phyloP scores from a whole-genome alignment of 352 stramenopile species.

The Globisporangium nunn region DNA sequence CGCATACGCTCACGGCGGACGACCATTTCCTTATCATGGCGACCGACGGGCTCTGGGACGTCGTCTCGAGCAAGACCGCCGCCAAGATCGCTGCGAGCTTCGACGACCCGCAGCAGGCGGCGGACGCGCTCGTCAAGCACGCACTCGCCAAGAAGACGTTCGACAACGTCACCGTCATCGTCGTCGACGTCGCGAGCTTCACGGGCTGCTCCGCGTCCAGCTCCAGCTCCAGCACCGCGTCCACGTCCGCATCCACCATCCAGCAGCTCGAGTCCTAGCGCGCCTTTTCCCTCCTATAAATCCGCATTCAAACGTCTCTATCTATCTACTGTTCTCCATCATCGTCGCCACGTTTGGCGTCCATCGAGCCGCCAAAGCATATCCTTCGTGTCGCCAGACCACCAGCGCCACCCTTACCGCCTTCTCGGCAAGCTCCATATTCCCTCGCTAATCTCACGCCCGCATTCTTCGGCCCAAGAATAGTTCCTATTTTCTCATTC shows the following conservation, averaged over 20 bases:
- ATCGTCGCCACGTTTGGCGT: no score
- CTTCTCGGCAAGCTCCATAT: no score
- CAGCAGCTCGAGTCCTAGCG: slow-evolving; percentile 1
- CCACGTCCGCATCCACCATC: neutral
- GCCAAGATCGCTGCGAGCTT: slow-evolving; percentile 46
- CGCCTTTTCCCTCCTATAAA: no score
- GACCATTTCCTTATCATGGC: slow-evolving; percentile 79
- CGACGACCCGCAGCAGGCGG: slow-evolving; percentile 45
- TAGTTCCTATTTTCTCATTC: no score
- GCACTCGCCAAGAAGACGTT: slow-evolving; percentile 44
- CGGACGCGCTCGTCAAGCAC: slow-evolving; percentile 51
- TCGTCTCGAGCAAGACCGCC: slow-evolving; percentile 59
- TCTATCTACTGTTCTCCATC: no score
- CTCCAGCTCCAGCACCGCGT: slow-evolving; percentile 5
- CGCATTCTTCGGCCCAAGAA: no score
- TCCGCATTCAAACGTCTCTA: no score
- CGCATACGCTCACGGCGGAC: slow-evolving; percentile 38
- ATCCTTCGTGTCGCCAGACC: no score
- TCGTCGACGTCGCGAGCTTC: slow-evolving; percentile 59
- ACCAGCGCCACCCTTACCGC: no score
- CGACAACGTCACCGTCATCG: slow-evolving; percentile 79
- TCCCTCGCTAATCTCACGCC: no score
- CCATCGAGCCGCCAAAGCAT: no score
- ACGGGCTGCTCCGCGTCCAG: slow-evolving; percentile 12
- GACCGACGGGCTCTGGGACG: slow-evolving; percentile 79